phyloP scores from a whole-genome alignment of 2,329 filamentous ascomycete genomes.

The Fusarium penzigii region DNA sequence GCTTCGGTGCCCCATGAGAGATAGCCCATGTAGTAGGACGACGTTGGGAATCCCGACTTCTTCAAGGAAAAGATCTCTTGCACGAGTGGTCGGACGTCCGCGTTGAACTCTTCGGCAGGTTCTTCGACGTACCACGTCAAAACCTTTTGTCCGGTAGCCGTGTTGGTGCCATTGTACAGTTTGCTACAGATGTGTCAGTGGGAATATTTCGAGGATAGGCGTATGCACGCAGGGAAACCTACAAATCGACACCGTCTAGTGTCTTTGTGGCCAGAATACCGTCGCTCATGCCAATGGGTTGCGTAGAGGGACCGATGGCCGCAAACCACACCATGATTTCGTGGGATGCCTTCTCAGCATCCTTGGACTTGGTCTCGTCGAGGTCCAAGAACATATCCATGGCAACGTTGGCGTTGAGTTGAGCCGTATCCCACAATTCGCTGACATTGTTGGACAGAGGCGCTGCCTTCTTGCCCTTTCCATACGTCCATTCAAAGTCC shows the following conservation, averaged over 20 bases:
- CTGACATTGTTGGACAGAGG: constrained; percentile 34
- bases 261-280: constrained; percentile 34
- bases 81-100: constrained; percentile 49
- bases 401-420: constrained; percentile 58
- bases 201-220: neutral
- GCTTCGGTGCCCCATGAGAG: constrained; percentile 54
- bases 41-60: constrained; percentile 38
- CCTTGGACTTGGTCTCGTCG: constrained; percentile 40
- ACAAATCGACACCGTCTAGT: constrained; percentile 46
- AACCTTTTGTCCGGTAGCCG: constrained; percentile 44
- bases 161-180: constrained; percentile 45
- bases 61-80: constrained; percentile 38
- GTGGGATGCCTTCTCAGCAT: constrained; percentile 45
- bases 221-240: constrained; percentile 22
- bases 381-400: constrained; percentile 60
- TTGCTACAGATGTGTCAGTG: constrained; percentile 30
- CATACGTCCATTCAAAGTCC: constrained; percentile 52
- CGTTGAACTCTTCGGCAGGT: constrained; percentile 43
- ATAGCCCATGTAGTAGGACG: constrained; percentile 51
- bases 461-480: constrained; percentile 44
- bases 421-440: constrained; percentile 33
- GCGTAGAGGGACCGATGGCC: constrained; percentile 45
- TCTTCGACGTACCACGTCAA: constrained; percentile 49
- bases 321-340: constrained; percentile 62
- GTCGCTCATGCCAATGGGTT: constrained; percentile 46